Conservation (phyloP, 345 rosid species). For the Aquilaria yunnanensis region DNA sequence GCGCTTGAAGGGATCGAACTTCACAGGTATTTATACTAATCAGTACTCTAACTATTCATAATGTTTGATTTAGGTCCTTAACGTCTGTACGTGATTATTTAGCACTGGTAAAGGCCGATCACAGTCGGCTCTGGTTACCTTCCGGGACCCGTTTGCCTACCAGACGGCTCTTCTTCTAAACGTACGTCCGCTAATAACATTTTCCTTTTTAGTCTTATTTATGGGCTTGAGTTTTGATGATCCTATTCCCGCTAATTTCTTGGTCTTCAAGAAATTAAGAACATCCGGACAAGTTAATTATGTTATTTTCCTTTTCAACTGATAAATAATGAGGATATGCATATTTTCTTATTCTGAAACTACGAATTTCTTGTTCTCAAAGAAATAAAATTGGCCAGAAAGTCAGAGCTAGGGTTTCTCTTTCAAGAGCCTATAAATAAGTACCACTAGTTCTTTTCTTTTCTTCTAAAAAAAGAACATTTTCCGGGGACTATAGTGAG, state of each 20-base stretch:
- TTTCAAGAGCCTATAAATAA: no score
- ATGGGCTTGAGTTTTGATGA: not conserved
- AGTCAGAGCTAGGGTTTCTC: no score
- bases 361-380: no score
- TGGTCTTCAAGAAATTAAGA: not conserved
- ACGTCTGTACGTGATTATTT: not conserved
- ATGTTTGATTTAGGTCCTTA: no score
- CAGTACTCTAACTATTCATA: not conserved
- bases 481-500: no score
- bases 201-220: not conserved
- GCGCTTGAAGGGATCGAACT: slow-evolving; percentile 28
- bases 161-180: slow-evolving; percentile 12
- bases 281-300: not conserved
- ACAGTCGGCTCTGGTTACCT: slow-evolving; percentile 7
- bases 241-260: not conserved
- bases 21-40: slow-evolving; percentile 13
- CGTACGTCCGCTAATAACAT: not conserved
- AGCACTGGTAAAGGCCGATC: not conserved
- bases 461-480: no score
- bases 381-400: no score
- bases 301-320: no score
- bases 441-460: no score
- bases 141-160: slow-evolving; percentile 8
- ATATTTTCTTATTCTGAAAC: no score
- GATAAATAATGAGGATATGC: no score